Percentiles rank a stretch among this genome's conserved stretches.
phyloP scores from a whole-genome alignment of 192 early-diverging fungal species.

The Backusella parvicylindrica region DNA sequence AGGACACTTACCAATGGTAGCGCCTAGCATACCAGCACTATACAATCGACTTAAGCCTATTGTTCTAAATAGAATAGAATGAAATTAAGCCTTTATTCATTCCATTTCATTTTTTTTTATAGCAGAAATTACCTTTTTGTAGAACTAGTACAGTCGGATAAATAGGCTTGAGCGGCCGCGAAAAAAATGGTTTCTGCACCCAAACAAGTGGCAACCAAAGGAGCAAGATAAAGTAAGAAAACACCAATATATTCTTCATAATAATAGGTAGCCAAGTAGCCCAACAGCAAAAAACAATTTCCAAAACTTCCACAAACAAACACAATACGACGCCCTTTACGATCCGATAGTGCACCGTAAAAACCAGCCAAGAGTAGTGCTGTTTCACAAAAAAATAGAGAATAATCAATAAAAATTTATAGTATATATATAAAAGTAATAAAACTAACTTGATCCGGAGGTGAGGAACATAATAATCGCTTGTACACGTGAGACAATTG shows the following conservation, averaged over 20 bases:
- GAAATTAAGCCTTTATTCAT: too few species aligned
- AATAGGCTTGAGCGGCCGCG: conserved; percentile 30
- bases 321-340: conserved; percentile 19
- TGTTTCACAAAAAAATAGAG: background rate
- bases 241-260: conserved; percentile 8
- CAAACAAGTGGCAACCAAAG: conserved; percentile 12
- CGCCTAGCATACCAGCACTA: conserved; percentile 7
- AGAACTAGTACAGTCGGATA: conserved; percentile 29
- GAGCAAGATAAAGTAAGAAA: conserved; percentile 23
- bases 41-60: background rate
- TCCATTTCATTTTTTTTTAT: background rate
- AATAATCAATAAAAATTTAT: background rate
- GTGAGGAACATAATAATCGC: conserved; percentile 18
- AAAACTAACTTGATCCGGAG: background rate
- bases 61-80: conserved; percentile 6
- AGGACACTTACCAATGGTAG: background rate
- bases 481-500: conserved; percentile 13
- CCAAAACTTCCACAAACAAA: conserved; percentile 12
- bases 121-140: conserved; percentile 7
- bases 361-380: conserved; percentile 16
- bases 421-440: background rate
- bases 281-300: conserved; percentile 2
- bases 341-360: conserved; percentile 32
- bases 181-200: conserved; percentile 16
- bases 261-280: conserved; percentile 1